phyloP scores from a whole-genome alignment of 345 rosid genomes.

The Aquilaria malaccensis region DNA sequence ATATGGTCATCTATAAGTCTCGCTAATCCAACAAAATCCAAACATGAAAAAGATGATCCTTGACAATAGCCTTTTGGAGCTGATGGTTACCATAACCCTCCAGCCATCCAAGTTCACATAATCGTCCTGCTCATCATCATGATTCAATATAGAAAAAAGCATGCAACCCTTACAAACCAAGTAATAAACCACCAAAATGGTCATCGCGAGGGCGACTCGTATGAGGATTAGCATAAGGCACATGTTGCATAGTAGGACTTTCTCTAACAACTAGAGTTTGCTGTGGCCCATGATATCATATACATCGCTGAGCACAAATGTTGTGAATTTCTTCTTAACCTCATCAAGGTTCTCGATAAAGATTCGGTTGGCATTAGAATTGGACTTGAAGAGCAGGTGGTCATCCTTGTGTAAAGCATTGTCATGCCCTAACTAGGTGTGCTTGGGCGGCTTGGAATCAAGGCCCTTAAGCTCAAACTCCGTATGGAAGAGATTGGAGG shows the following conservation, averaged over 20 bases:
- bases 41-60: conserved; percentile 70
- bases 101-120: conserved; percentile 92
- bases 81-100: conserved; percentile 64
- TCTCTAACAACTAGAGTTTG: conserved; percentile 63
- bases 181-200: conserved; percentile 58
- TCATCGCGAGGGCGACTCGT: conserved; percentile 47
- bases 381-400: conserved; percentile 69
- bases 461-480: conserved; percentile 60
- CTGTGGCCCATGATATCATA: conserved; percentile 91
- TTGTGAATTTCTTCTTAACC: conserved; percentile 85
- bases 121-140: conserved; percentile 77
- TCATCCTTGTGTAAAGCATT: conserved; percentile 46
- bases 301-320: conserved; percentile 71
- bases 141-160: conserved; percentile 59
- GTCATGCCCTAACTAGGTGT: conserved; percentile 12
- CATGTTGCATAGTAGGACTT: conserved; percentile 42
- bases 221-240: conserved; percentile 64
- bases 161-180: conserved; percentile 78
- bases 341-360: conserved; percentile 44
- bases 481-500: conserved; percentile 20
- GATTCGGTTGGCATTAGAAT: conserved; percentile 17
- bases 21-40: conserved; percentile 91
- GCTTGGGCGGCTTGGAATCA: conserved; percentile 26
- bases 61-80: conserved; percentile 57
- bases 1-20: conserved; percentile 28